Conservation (phyloP, 2,329 filamentous ascomycete species). For the Fusarium bactridioides region DNA sequence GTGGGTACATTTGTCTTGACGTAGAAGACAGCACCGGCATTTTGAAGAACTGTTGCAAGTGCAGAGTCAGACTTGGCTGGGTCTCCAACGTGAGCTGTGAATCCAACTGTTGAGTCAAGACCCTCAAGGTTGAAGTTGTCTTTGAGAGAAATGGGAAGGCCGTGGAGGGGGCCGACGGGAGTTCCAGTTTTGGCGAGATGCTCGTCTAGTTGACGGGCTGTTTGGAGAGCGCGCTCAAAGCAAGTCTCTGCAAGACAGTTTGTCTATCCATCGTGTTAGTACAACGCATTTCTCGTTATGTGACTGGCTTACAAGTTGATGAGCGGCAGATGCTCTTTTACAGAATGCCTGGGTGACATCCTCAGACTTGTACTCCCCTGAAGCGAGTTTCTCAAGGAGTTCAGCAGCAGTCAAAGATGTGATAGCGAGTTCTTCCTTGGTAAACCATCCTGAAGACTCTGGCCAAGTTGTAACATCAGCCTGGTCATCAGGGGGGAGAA, state of each 20-base stretch:
- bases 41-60: conserved; percentile 53
- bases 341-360: conserved; percentile 60
- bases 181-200: conserved; percentile 57
- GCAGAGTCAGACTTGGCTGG: conserved; percentile 57
- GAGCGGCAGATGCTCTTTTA: conserved; percentile 62
- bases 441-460: conserved; percentile 66
- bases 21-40: conserved; percentile 62
- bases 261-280: conserved; percentile 39
- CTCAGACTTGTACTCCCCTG: conserved; percentile 49
- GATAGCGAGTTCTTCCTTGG: conserved; percentile 54
- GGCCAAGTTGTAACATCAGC: conserved; percentile 66
- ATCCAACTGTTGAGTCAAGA: conserved; percentile 69
- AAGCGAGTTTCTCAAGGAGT: conserved; percentile 46
- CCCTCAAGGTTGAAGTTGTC: conserved; percentile 73
- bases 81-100: conserved; percentile 67
- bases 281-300: rapidly evolving
- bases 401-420: conserved; percentile 54
- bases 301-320: conserved; percentile 52
- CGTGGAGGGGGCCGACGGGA: conserved; percentile 70
- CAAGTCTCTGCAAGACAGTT: conserved; percentile 63
- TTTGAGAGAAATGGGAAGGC: conserved; percentile 70
- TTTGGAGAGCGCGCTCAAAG: conserved; percentile 60
- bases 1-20: conserved; percentile 67
- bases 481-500: conserved; percentile 58
- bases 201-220: conserved; percentile 59